Base-by-base conservation (phyloP, 2,329 filamentous ascomycete species). In the Cryphonectria carpinicola region DNA sequence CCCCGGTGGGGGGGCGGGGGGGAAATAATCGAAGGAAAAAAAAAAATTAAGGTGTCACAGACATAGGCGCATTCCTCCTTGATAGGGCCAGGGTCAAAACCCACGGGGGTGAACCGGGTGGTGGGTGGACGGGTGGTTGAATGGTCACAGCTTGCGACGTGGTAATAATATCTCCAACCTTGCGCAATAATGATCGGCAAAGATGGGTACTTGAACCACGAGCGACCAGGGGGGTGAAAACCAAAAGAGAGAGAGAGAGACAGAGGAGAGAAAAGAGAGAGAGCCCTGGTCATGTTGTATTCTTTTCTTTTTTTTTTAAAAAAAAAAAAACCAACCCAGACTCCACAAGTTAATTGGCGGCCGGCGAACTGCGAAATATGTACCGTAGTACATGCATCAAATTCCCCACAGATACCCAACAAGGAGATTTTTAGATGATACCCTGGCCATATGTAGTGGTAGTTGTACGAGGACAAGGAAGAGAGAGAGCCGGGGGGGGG, bases 161-260 rank as follows among this genome's bases (percentile, higher is more conserved):
- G 54, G 54, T n/a, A 58, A 32, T 35, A 58, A 58, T 35, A 58
- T 58, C 28, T 28, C 54, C 28, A 17, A 32, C 54, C 54, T 32
- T 58, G 54, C 25, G 54, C 54, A 19, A 58, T 58, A 58, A 28
- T 58, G 54, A 58, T 58, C 54, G 54, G 54, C 54, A 28, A 32
- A 14, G 54, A 49, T n/a, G 46, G 43, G 46, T 22, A 49, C 46
- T 49, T 22, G 22, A n/a, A 49, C 19, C 46, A 49, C 46, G 22
- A n/a, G 46, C 46, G 7, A n/a, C 19, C 46, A 8, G 46, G 46
- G 46, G 43, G 22, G 46, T 5, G 37, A 49, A 49, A 49, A 49
- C 17, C 22, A n/a, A 22, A 4, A 19, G 7, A 43, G 46, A 49
- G 6, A n/a, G 46, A 7, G 17, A 49, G 46, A 49, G 14, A 49